phyloP scores from a whole-genome alignment of 2,329 filamentous ascomycete species.

The Trichocomaceae sp. region DNA sequence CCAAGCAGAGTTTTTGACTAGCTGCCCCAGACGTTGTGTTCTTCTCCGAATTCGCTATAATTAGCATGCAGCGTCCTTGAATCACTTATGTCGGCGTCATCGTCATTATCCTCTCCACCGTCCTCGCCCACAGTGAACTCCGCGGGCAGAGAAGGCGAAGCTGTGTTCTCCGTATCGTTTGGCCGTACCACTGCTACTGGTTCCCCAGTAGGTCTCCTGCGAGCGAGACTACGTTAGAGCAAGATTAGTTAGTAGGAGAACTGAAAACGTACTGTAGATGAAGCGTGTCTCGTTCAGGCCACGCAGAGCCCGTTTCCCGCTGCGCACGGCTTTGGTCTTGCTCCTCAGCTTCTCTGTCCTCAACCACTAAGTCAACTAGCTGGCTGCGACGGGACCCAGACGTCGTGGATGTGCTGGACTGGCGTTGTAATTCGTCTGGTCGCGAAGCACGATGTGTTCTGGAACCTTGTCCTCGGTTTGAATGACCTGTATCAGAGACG shows the following conservation, averaged over 20 bases:
- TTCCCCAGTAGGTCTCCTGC: conserved; percentile 27
- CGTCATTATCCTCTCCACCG: conserved; percentile 17
- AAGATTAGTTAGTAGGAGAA: conserved; percentile 4
- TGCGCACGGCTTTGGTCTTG: conserved; percentile 55
- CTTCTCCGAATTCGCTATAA: conserved; percentile 32
- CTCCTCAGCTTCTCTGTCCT: conserved; percentile 57
- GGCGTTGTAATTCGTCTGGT: conserved; percentile 23
- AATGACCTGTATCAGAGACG: conserved; percentile 17
- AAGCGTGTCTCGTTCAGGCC: conserved; percentile 45
- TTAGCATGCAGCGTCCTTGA: conserved; percentile 17
- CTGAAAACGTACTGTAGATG: conserved; percentile 27
- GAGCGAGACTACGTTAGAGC: conserved; percentile 17
- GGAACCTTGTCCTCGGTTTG: conserved; percentile 31
- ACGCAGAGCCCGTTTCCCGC: conserved; percentile 56
- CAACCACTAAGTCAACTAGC: conserved; percentile 60
- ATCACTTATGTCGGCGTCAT: conserved; percentile 16
- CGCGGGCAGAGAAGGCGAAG: conserved; percentile 3
- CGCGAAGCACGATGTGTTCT: conserved; percentile 20
- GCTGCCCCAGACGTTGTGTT: conserved; percentile 21
- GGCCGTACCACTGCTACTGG: conserved; percentile 23
- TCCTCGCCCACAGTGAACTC: conserved; percentile 9
- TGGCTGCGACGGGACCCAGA: conserved; percentile 55
- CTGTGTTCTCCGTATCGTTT: neutral
- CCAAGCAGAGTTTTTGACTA: conserved; percentile 5
- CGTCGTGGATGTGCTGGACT: conserved; percentile 38